phyloP scores from a whole-genome alignment of 1,139 yeast genomes.

The Zygosaccharomyces sapae region DNA sequence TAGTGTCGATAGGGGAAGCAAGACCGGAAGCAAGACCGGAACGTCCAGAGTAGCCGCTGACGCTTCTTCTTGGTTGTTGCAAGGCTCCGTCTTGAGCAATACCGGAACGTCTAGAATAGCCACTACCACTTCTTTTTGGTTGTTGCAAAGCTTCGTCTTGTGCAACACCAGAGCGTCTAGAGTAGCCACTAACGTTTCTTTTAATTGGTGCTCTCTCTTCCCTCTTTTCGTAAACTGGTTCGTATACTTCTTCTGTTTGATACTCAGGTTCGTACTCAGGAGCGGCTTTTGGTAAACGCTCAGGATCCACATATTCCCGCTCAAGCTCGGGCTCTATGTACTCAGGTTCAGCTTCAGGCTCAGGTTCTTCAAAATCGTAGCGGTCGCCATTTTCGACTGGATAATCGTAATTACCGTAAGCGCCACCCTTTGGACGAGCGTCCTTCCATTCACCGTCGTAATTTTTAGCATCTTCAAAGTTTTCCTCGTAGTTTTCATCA shows the following conservation, averaged over 20 bases:
- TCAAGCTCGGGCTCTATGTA: neutral
- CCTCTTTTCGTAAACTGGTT: neutral
- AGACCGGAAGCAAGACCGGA: constrained; percentile 2
- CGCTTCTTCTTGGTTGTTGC: neutral
- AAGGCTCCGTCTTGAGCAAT: neutral
- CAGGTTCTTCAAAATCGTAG: constrained; percentile 1
- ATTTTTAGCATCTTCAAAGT: neutral
- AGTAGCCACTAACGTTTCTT: neutral
- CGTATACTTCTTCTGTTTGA: neutral
- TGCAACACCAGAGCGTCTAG: neutral
- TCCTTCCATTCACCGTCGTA: neutral
- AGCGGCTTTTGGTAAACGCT: neutral
- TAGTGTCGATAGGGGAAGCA: constrained; percentile 1
- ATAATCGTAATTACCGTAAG: neutral
- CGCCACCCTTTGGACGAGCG: neutral
- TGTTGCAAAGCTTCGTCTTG: neutral
- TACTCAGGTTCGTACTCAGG: neutral
- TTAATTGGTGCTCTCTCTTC: neutral
- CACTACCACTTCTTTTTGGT: neutral
- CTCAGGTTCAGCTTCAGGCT: constrained; percentile 1
- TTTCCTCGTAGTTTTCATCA: constrained; percentile 3
- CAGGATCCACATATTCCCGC: neutral
- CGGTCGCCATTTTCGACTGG: neutral
- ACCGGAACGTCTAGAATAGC: neutral
- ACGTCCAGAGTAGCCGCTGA: constrained; percentile 1